Base-by-base conservation (phyloP, 208 protist genomes). In the Trypanosoma congolense region DNA sequence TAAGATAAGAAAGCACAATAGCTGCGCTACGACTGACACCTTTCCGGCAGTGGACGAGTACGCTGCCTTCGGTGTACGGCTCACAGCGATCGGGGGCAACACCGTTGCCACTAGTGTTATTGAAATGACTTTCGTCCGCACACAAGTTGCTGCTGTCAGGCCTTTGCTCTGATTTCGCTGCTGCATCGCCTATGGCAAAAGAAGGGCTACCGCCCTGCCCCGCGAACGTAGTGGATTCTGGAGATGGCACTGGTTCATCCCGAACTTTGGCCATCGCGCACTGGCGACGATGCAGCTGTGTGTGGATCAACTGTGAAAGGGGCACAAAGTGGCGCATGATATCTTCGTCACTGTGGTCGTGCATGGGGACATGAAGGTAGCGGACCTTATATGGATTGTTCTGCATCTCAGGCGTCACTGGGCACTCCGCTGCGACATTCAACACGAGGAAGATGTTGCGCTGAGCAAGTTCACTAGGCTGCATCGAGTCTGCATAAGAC, bases 41-140 rank as follows among this genome's bases (percentile, higher is more conserved):
- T 70, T 83, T 80, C 10, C 80, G 80, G 53, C 87, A 93, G 70
- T 90, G 79, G 45, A 93, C 74, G 31, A 93, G 74, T 28, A 90
- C 69, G 36, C 81, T 76, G 22, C 84, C 84, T 55, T 58, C 75
- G 45, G 12, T n/a, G 9, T 12, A 38, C 33, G 33, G 12, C 33
- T 38, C 9, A 12, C 6, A 38, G 9, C 6, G 6, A 12, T 6
- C 9, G 9, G 33, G 33, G 12, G 12, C 9, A 12, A 38, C 33
- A 12, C 33, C 12, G 33, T 38, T 38, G 33, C 33, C 12, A 38
- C 12, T 38, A 38, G n/a, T n/a, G n/a, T n/a, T n/a, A n/a, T n/a
- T n/a, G n/a, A n/a, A n/a, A n/a, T n/a, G n/a, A n/a, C n/a, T n/a
- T n/a, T n/a, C n/a, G n/a, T n/a, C n/a, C n/a, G n/a, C n/a, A n/a